Conservation (phyloP, 2,329 filamentous ascomycete species). For the Akanthomyces dipterigenus region DNA sequence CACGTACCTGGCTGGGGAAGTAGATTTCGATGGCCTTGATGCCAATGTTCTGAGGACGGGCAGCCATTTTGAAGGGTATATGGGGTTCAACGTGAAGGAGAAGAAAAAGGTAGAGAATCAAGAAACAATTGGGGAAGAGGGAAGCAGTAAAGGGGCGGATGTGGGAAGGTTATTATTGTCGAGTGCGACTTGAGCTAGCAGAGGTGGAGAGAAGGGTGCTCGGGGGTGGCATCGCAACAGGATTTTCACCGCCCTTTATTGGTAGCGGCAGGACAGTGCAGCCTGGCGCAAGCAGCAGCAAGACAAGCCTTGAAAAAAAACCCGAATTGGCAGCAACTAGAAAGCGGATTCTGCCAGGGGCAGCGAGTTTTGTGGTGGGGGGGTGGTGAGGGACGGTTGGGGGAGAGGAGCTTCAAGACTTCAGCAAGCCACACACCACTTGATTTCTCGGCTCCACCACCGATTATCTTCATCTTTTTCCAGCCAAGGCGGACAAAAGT, state of each 20-base stretch:
- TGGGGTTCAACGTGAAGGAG: neutral
- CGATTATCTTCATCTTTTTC: neutral
- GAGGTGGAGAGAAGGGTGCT: conserved; percentile 1
- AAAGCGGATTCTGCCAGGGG: conserved; percentile 11
- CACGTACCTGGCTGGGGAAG: conserved; percentile 73
- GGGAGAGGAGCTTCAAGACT: neutral
- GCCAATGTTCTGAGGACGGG: conserved; percentile 79
- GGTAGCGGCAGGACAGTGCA: neutral
- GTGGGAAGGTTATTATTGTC: conserved; percentile 11
- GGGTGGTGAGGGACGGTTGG: conserved; percentile 1
- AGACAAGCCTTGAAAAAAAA: neutral
- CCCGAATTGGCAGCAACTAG: neutral
- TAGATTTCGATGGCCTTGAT: conserved; percentile 92
- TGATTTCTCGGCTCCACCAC: neutral
- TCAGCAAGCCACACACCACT: neutral
- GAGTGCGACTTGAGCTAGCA: conserved; percentile 5
- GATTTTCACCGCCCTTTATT: conserved; percentile 14
- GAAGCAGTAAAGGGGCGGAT: conserved; percentile 9
- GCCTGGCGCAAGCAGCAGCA: neutral
- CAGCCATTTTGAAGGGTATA: conserved; percentile 49
- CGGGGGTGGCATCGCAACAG: conserved; percentile 4
- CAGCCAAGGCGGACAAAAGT: neutral
- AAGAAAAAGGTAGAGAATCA: conserved; percentile 4
- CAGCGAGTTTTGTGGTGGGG: conserved; percentile 9
- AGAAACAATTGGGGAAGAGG: conserved; percentile 4